Evolutionary conservation across 805 yeast genomes (phyloP), one percentile per base, ranked within the genome.

Genomic region (Osmozyma mogii): DNA sequence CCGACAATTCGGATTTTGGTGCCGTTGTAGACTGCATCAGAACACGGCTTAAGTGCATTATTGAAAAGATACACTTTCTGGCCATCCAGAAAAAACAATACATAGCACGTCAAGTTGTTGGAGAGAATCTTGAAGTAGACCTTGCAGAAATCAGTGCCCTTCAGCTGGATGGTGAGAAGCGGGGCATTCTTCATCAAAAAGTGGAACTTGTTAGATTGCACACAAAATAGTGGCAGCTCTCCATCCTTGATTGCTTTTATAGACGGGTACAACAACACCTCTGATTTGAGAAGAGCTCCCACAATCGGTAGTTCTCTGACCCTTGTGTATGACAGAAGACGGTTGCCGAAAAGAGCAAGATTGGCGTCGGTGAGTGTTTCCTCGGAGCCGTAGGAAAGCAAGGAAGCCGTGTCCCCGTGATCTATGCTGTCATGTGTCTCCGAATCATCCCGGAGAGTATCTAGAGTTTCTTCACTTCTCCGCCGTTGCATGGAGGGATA

Each of bases 1-100:
- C 63, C 62, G 26, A 43, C 30, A 7, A 54, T 36, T 11, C 63
- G 46, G 17, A 56, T 35, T 30, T 54, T 55, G 11, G 61, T 50
- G 21, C 36, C 41, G 23, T 45, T 45, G 42, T 44, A 50, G 9
- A 35, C 27, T 17, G 52, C 42, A 27, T 57, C 63, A 4, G 50
- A 52, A 13, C 47, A 50, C 2, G 61, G 59, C 17, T 43, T 45
- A 19, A 48, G 36, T 15, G 56, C 56, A 31, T 56, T 54, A 32
- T 49, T 50, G 32, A 47, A 31, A 4, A 56, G 31, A 4, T 52
- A 34, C 28, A 52, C 31, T 13, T 44, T 36, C 21, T 34, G 36
- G 16, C 47, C 50, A 7, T 32, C 17, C 5, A 32, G 11, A 28
- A 55, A 52, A 32, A 44, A 38, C 24, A 57, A 31, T 10, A 52